These are phyloP conservation scores for Hypoxylon trugodes DNA, from an alignment of 495 filamentous ascomycete genomes.

Conservation along the genomic window DNA sequence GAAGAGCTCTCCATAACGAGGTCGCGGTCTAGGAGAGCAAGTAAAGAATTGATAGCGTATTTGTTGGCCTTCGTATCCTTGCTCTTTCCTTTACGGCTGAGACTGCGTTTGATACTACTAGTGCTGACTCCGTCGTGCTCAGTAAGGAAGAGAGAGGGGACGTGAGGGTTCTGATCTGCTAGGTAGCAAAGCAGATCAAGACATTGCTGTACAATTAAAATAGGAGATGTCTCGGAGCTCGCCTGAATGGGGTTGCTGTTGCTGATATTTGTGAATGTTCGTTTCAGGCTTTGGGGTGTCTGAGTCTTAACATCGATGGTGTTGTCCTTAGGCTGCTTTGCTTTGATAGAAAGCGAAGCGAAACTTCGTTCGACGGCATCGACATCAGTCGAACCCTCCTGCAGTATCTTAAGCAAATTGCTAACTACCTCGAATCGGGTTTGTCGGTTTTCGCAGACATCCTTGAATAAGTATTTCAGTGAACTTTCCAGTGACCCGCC, in stretches of 20 bases:
- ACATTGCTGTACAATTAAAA: slow-evolving; percentile 96
- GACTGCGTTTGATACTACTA: slow-evolving; percentile 73
- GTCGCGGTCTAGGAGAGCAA: slow-evolving; percentile 86
- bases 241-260: slow-evolving; percentile 56
- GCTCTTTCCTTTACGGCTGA: slow-evolving; percentile 84
- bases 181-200: slow-evolving; percentile 82
- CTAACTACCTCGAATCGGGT: slow-evolving; percentile 95
- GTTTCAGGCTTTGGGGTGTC: slow-evolving; percentile 79
- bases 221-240: slow-evolving; percentile 83
- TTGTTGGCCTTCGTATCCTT: slow-evolving; percentile 82
- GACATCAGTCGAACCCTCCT: slow-evolving; percentile 93
- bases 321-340: slow-evolving; percentile 78
- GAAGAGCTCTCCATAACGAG: slow-evolving; percentile 93
- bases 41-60: slow-evolving; percentile 89
- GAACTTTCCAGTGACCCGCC: slow-evolving; percentile 78
- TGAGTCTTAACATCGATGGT: slow-evolving; percentile 67
- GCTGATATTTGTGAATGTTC: slow-evolving; percentile 67
- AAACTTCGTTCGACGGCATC: slow-evolving; percentile 95
- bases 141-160: slow-evolving; percentile 92
- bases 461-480: slow-evolving; percentile 83
- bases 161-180: slow-evolving; percentile 78
- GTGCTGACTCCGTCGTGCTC: slow-evolving; percentile 84
- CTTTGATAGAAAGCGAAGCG: slow-evolving; percentile 86
- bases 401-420: slow-evolving; percentile 90
- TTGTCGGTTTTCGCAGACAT: slow-evolving; percentile 92